Percentiles rank a stretch among this genome's conserved stretches.
Evolutionary conservation across 2,329 filamentous ascomycete species (phyloP).

Genomic region (Nemania diffusa): DNA sequence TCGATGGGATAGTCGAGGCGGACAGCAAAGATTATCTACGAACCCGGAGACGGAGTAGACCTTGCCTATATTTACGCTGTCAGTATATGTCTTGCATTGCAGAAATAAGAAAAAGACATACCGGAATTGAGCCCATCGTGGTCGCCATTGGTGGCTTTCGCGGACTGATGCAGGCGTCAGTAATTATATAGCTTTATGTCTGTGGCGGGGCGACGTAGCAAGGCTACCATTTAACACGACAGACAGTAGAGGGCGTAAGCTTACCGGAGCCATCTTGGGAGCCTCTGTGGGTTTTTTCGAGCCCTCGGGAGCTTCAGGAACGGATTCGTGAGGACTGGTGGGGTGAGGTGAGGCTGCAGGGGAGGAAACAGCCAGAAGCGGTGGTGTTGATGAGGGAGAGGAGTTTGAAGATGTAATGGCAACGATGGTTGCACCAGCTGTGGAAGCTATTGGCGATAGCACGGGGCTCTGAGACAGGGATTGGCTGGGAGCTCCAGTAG

Average conservation of each 20-base stretch:
- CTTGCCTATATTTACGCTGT: slow-evolving; percentile 59
- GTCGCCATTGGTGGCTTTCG: slow-evolving; percentile 49
- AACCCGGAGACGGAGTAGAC: slow-evolving; percentile 72
- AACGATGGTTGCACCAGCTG: slow-evolving; percentile 34
- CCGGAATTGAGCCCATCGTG: slow-evolving; percentile 46
- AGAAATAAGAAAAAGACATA: slow-evolving; percentile 36
- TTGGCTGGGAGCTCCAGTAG: slow-evolving; percentile 42
- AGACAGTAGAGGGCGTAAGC: slow-evolving; percentile 47
- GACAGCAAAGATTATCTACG: slow-evolving; percentile 48
- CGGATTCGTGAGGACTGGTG: slow-evolving; percentile 43
- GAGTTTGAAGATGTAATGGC: slow-evolving; percentile 42
- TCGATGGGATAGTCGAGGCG: background rate
- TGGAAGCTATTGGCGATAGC: slow-evolving; percentile 44
- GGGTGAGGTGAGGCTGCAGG: slow-evolving; percentile 48
- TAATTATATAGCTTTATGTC: slow-evolving; percentile 10
- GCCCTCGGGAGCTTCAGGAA: slow-evolving; percentile 44
- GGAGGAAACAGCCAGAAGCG: slow-evolving; percentile 40
- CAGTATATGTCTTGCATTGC: slow-evolving; percentile 23
- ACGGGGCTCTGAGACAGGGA: slow-evolving; percentile 47
- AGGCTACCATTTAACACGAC: slow-evolving; percentile 23
- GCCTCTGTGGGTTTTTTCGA: slow-evolving; percentile 44
- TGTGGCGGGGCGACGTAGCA: slow-evolving; percentile 30
- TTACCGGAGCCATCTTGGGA: slow-evolving; percentile 67
- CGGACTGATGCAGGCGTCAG: slow-evolving; percentile 42
- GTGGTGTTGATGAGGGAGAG: slow-evolving; percentile 45